Base-by-base conservation (phyloP, 2,329 filamentous ascomycete genomes). In the Fusarium cyanostomum region DNA sequence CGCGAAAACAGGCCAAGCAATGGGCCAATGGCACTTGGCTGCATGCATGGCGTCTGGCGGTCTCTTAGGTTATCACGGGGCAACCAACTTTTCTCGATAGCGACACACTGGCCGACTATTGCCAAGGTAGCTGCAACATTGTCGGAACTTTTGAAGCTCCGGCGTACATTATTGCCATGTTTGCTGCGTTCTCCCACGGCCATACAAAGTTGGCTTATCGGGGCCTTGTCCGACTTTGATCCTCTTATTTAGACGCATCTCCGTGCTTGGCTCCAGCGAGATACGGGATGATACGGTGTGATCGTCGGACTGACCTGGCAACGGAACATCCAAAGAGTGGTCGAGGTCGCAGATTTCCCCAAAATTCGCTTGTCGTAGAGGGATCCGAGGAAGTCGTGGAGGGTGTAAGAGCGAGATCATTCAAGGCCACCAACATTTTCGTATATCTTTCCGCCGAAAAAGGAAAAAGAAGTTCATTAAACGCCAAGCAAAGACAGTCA, bases 41-140 rank as follows among this genome's bases (percentile, higher is more conserved):
- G 38, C 52, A 57, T 59, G 51, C 38, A 31, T 51, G 42, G 52
- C n/a, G 26, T 52, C 68, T 64, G 41, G 52, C 46, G 30, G 35
- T 9, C 45, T 49, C 35, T 61, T 34, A 8, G 33, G 50, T 56
- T 69, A 71, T 71, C 68, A 56, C 44, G 53, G 57, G 44, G 46
- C 30, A 10, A 31, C n/a, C 39, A 35, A 35, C 24, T 24, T 28
- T 28, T 28, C 8, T 39, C 39, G 42, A 59, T 53, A 34, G 37
- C 52, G 34, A 24, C 45, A 55, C 57, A 21, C 38, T 28, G 49
- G 33, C 24, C 35, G 49, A 18, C 48, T 24, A 28, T n/a, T 34
- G 5, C 37, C 15, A 26, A 18, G 43, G 34, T 41, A 26, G 51
- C 27, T 62, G 54, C 31, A 58, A 59, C 58, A 51, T 46, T 48